Base-by-base conservation (phyloP, 495 filamentous ascomycete genomes). In the Trichoderma erinaceum region DNA sequence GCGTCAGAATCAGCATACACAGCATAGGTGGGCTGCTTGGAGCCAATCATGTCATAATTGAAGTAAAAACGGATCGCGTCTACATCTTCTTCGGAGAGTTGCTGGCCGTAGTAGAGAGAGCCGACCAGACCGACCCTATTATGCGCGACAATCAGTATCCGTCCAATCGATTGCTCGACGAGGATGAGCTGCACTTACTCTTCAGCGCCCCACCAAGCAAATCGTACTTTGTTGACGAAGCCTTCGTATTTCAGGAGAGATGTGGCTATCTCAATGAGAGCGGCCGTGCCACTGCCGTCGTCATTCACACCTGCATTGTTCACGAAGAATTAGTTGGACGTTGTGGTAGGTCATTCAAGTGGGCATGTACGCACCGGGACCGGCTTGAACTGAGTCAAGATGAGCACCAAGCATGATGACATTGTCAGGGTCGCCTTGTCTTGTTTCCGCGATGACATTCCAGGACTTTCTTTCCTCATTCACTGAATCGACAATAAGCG, bases 21-120 rank as follows among this genome's bases (percentile, higher is more conserved):
- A 16, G 38, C 41, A 43, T 82, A 81, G 12, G 78, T 76, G 64
- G 83, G 88, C 74, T 87, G 86, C n/a, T 85, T 86, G 0, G 81
- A 68, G 58, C 67, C 67, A 43, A 80, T 73, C 80, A 83, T 83
- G 70, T 83, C 80, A 46, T 79, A 83, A 72, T 83, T 82, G 65
- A 83, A 74, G 66, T 82, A 83, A 25, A 74, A 74, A 12, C 77
- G 72, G 48, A 82, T 78, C 58, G 77, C 75, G 68, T 76, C 70
- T 1, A 68, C 70, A 23, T 81, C 78, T n/a, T 69, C 66, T 35
- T 70, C 65, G n/a, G 67, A 69, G 25, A 83, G 72, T 32, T 69
- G 71, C 0, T 71, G 69, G 48, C 73, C 76, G 71, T 82, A 83
- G 66, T 75, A 75, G 21, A 68, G 69, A 7, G 78, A 81, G 6